phyloP scores from a whole-genome alignment of 768 basidiomycete genomes.

The Boletus reticulatus region DNA sequence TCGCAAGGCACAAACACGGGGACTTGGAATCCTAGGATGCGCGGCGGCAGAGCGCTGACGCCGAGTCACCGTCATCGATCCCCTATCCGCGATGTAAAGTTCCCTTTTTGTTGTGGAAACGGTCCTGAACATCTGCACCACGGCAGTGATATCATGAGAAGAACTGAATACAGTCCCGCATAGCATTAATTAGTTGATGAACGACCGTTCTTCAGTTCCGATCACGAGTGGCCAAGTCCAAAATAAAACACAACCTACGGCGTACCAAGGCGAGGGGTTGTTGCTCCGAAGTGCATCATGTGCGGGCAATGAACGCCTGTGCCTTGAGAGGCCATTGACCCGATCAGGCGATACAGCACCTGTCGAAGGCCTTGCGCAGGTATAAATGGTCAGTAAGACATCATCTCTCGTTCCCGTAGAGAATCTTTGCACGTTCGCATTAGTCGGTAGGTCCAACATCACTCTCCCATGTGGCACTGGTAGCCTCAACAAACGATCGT shows the following conservation, averaged over 20 bases:
- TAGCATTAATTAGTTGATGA: neutral
- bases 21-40: too few relatives aligned
- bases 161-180: neutral
- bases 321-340: neutral
- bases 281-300: neutral
- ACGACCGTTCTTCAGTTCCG: neutral
- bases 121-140: neutral
- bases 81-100: too few relatives aligned
- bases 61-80: too few relatives aligned
- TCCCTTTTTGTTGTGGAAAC: neutral
- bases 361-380: neutral
- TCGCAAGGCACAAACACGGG: neutral
- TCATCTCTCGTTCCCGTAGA: too few relatives aligned
- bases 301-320: neutral
- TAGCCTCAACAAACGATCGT: neutral
- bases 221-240: neutral
- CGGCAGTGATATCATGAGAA: too few relatives aligned
- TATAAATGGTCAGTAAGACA: neutral
- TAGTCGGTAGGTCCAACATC: neutral
- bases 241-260: too few relatives aligned
- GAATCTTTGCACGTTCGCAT: neutral
- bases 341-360: too few relatives aligned
- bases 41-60: neutral
- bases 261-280: neutral
- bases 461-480: neutral